Base-by-base conservation (phyloP, 2,329 filamentous ascomycete genomes). In the Cladosporium sp. region DNA sequence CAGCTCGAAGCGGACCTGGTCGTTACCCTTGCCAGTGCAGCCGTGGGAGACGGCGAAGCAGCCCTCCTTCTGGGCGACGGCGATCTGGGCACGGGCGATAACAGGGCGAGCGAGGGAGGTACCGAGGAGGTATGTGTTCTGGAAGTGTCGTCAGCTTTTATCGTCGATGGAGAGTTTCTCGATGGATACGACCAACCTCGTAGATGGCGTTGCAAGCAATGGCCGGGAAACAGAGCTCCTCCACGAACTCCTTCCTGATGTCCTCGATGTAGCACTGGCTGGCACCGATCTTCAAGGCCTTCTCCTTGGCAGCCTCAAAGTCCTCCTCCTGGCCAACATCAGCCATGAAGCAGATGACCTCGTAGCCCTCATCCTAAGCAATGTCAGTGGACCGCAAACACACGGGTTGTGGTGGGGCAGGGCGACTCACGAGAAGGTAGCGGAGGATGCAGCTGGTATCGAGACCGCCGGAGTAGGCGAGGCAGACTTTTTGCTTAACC, bases 191-290 rank as follows among this genome's bases (percentile, higher is more conserved):
- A 61, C 64, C 5, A 3, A 65, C 64, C 64, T 92, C 80, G 75
- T 82, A 81, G 62, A 78, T 76, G 69, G 83, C 84, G 72, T 85
- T 86, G 80, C 88, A 91, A 79, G 92, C 89, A 69, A 95, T 86
- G 68, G 91, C 91, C 62, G 86, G 89, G 85, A 89, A 93, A 83
- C 89, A 90, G 53, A 95, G 84, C 81, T 94, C 86, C 72, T 93
- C 89, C 71, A 95, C 86, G 74, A 95, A 93, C 79, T 76, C 74
- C 72, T 84, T 83, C 73, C 88, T 86, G 64, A 94, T 84, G 77
- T 95, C 86, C 69, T 82, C 79, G 66, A 85, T 81, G 75, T 84
- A 78, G 78, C 89, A 86, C 80, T 86, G 85, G 79, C 85, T 81
- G 26, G 89, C 89, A 73, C 89, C 89, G 69, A 91, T 86, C 78